Conservation (phyloP, 768 basidiomycete species). For the Phlegmacium glaucopus region DNA sequence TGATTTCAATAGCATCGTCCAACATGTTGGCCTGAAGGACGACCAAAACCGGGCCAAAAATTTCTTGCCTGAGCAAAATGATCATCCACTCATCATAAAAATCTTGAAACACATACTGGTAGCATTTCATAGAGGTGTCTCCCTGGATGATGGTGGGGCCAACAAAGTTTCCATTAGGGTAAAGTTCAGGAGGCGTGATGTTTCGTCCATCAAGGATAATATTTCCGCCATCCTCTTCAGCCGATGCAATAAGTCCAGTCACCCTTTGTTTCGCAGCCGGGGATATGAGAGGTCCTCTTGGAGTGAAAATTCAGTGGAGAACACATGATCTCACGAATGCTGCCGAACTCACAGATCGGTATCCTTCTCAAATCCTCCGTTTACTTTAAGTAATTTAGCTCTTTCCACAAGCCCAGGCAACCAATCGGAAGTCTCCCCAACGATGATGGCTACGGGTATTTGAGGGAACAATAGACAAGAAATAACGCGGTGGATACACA, state of each 20-base stretch:
- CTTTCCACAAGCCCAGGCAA: conserved; percentile 83
- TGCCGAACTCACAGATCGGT: conserved; percentile 64
- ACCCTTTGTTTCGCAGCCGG: conserved; percentile 80
- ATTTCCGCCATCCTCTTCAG: conserved; percentile 76
- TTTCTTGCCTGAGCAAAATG: conserved; percentile 66
- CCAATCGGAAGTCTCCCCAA: conserved; percentile 80
- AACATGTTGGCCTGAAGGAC: conserved; percentile 77
- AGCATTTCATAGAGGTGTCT: conserved; percentile 79
- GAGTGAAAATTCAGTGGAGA: conserved; percentile 1
- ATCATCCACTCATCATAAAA: background rate
- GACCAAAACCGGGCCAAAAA: conserved; percentile 89
- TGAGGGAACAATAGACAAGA: background rate
- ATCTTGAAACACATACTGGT: conserved; percentile 50
- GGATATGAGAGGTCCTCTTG: conserved; percentile 77
- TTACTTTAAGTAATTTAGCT: conserved; percentile 74
- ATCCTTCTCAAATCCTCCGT: conserved; percentile 85
- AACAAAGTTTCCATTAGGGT: conserved; percentile 90
- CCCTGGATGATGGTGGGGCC: conserved; percentile 90
- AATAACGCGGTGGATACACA: conserved; percentile 28
- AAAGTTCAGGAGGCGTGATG: conserved; percentile 55
- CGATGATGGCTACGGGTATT: conserved; percentile 56
- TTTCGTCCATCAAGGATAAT: conserved; percentile 85
- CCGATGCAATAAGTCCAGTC: conserved; percentile 68
- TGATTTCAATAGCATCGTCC: conserved; percentile 85
- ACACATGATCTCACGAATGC: background rate